Conservation (phyloP, 106 monocot species). For the Cymbidium sinense region DNA sequence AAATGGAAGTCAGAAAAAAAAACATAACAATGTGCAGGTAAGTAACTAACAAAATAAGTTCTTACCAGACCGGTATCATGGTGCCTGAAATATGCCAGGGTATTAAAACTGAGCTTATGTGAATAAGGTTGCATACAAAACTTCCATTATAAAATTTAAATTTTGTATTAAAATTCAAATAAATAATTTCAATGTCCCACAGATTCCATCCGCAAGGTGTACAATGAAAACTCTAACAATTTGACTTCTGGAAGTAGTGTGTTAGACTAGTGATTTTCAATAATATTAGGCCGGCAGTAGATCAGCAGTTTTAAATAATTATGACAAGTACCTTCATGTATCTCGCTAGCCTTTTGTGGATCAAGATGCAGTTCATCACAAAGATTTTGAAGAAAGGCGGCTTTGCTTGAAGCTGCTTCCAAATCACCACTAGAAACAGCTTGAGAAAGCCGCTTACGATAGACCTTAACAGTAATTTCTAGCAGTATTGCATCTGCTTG, state of each 20-base stretch:
- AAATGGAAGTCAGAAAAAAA: background rate
- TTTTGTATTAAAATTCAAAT: background rate
- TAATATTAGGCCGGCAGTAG: background rate
- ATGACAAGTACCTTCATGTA: slow-evolving; percentile 76
- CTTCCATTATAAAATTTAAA: background rate
- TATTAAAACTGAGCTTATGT: background rate
- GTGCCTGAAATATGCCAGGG: background rate
- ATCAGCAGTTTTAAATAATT: background rate
- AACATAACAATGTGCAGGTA: background rate
- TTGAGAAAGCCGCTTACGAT: slow-evolving; percentile 73
- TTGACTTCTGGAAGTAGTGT: background rate
- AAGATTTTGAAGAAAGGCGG: slow-evolving; percentile 82
- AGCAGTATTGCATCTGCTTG: slow-evolving; percentile 78
- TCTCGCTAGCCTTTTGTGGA: slow-evolving; percentile 79
- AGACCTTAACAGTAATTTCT: slow-evolving; percentile 69
- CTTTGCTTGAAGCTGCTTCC: slow-evolving; percentile 81
- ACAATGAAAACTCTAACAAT: background rate
- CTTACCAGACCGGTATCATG: background rate
- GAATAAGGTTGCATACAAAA: background rate
- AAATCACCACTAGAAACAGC: slow-evolving; percentile 72
- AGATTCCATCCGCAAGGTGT: background rate
- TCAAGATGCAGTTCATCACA: slow-evolving; percentile 89
- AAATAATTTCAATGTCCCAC: background rate
- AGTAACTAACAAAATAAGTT: background rate
- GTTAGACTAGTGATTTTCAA: background rate